These are phyloP conservation scores for Lignosus rhinocerotis DNA, from an alignment of 1,284 basidiomycete species.

Conservation along the genomic window DNA sequence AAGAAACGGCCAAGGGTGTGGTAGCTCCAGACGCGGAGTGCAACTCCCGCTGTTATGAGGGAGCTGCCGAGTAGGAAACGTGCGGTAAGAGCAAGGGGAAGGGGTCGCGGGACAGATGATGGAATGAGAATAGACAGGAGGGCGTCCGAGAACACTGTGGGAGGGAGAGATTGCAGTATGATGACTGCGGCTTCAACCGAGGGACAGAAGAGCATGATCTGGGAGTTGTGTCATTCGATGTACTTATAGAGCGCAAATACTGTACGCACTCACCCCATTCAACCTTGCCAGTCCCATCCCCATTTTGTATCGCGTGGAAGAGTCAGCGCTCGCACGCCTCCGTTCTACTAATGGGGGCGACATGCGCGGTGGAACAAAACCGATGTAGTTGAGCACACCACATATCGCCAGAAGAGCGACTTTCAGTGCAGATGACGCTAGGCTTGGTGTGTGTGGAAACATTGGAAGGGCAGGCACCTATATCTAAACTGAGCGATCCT, in stretches of 20 bases:
- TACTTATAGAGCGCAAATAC: background rate
- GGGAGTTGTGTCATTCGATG: background rate
- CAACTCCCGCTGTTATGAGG: conserved; percentile 1
- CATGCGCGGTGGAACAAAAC: no score
- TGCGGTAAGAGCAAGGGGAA: background rate
- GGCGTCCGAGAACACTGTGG: background rate
- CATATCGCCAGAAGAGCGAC: background rate
- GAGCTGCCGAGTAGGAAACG: background rate
- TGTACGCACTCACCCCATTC: background rate
- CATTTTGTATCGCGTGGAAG: no score
- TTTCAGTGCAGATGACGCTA: background rate
- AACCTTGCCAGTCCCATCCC: background rate
- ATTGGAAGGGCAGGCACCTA: no score
- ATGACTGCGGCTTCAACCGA: background rate
- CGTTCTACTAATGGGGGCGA: background rate
- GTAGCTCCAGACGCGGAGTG: conserved; percentile 3
- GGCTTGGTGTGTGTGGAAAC: no score
- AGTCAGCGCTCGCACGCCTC: background rate
- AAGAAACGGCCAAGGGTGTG: conserved; percentile 14
- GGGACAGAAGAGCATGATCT: background rate
- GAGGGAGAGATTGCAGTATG: background rate
- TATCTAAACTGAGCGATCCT: no score
- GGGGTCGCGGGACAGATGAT: background rate
- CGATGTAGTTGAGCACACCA: background rate
- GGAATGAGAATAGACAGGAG: background rate